phyloP scores from a whole-genome alignment of 768 basidiomycete species.

The Artomyces pyxidatus region DNA sequence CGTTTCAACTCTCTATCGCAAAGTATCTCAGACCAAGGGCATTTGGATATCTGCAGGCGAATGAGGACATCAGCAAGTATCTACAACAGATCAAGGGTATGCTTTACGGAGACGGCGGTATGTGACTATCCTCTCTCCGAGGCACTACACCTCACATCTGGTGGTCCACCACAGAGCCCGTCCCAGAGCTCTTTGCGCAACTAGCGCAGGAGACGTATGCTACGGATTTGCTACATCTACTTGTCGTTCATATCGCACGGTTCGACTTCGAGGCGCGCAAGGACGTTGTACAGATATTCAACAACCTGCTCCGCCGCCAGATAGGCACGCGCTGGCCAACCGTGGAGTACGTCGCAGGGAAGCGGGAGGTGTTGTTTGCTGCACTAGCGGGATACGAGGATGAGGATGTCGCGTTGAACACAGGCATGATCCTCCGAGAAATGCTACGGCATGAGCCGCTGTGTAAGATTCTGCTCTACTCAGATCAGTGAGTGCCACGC shows the following conservation, averaged over 20 bases:
- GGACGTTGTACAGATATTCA: conserved; percentile 82
- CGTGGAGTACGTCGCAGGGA: conserved; percentile 82
- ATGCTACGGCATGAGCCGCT: conserved; percentile 92
- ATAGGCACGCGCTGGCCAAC: conserved; percentile 95
- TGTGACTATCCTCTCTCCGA: conserved; percentile 18
- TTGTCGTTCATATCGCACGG: conserved; percentile 74
- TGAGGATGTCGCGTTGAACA: conserved; percentile 93
- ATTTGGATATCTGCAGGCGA: conserved; percentile 43
- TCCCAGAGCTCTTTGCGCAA: conserved; percentile 87
- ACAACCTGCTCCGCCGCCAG: conserved; percentile 81
- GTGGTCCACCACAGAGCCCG: conserved; percentile 46
- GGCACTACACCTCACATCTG: background rate
- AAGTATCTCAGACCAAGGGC: background rate
- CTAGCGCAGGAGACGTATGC: conserved; percentile 94
- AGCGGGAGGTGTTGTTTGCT: conserved; percentile 73
- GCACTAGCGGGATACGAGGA: conserved; percentile 90
- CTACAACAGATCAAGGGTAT: conserved; percentile 85
- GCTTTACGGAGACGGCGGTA: conserved; percentile 84
- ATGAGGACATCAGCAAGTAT: conserved; percentile 84
- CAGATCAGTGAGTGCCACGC: conserved; percentile 88
- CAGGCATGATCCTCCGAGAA: conserved; percentile 95
- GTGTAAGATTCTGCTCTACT: conserved; percentile 82
- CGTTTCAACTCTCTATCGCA: conserved; percentile 12
- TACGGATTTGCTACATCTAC: conserved; percentile 74
- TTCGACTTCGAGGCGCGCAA: conserved; percentile 94